Base-by-base conservation (phyloP, 2,329 filamentous ascomycete genomes). In the Neonectria hederae region DNA sequence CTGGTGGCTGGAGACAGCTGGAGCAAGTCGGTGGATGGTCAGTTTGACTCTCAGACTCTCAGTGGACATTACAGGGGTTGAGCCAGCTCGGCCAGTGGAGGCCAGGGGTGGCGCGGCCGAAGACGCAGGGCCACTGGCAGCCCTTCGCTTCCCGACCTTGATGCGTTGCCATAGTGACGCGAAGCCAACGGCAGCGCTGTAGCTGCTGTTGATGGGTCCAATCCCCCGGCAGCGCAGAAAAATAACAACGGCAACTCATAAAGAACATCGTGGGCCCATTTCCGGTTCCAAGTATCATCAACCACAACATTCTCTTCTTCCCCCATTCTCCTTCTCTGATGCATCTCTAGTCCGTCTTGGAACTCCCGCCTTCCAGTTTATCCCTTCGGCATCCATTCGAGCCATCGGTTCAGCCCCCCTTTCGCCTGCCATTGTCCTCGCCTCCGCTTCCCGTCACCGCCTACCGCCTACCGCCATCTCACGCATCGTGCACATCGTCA, bases 211-310 rank as follows among this genome's bases (percentile, higher is more conserved):
- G 70, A 38, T 38, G 35, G 35, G 35, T 7, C 35, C 35, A 17
- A n/a, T 14, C 35, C 30, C 62, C 64, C 61, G 69, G 66, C 38
- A 46, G 63, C 49, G 63, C 62, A 63, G 51, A 59, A 66, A 66
- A 74, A 75, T 67, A 75, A 75, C 70, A 75, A 62, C 65, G 40
- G 66, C 59, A 65, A 52, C 63, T 65, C 67, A 65, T 77, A 76
- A 74, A 75, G 75, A 77, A 74, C 76, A 76, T 74, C 74, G 67
- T 70, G 68, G 68, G 64, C 69, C 69, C 68, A 68, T 38, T 65
- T 67, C 66, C 54, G 54, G 63, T 62, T 61, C 62, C 59, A 52
- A 52, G 59, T 65, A 63, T 67, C 60, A 57, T 65, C 62, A 73
- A 68, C 67, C 67, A 67, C 68, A 59, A 67, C 62, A 62, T 70